Percentiles rank a stretch among this genome's conserved stretches.
Conservation (phyloP, 2,329 filamentous ascomycete species). For the Ascochyta viciae-villosae region DNA sequence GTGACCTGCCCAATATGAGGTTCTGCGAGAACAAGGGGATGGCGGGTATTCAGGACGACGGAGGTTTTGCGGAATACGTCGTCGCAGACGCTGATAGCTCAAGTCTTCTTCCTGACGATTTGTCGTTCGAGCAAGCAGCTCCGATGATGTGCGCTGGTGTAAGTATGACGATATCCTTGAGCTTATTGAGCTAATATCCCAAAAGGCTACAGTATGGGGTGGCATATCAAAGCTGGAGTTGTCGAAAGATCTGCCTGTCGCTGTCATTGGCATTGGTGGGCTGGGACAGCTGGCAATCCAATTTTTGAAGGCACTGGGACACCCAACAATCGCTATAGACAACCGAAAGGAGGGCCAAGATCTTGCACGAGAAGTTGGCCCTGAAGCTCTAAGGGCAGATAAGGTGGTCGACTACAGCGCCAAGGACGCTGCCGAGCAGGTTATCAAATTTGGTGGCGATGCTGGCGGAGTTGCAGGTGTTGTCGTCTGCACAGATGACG, state of each 20-base stretch:
- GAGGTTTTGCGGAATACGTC: constrained; percentile 36
- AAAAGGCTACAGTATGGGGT: constrained; percentile 17
- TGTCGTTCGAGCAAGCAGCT: constrained; percentile 30
- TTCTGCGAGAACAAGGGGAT: constrained; percentile 29
- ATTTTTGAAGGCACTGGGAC: constrained; percentile 17
- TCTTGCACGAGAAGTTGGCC: not conserved
- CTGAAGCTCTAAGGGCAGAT: constrained; percentile 13
- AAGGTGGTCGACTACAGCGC: constrained; percentile 12
- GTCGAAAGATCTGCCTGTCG: constrained; percentile 5
- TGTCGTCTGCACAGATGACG: constrained; percentile 22
- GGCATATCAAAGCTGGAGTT: constrained; percentile 4
- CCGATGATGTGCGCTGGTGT: constrained; percentile 39
- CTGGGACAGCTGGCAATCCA: constrained; percentile 16
- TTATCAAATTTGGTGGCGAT: constrained; percentile 9
- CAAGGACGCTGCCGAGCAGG: constrained; percentile 9
- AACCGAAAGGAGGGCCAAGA: constrained; percentile 6
- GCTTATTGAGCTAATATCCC: not conserved
- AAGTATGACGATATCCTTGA: not conserved
- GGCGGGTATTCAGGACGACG: constrained; percentile 28
- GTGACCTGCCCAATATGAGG: constrained; percentile 22
- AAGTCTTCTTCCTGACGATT: constrained; percentile 24
- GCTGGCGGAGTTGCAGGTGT: constrained; percentile 14
- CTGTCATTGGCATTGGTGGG: constrained; percentile 19
- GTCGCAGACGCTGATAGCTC: constrained; percentile 25
- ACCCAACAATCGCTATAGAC: constrained; percentile 17